Percentiles rank a stretch among this genome's conserved stretches.
Conservation (phyloP, 1,139 yeast species). For the Suhomyces bokatorum region DNA sequence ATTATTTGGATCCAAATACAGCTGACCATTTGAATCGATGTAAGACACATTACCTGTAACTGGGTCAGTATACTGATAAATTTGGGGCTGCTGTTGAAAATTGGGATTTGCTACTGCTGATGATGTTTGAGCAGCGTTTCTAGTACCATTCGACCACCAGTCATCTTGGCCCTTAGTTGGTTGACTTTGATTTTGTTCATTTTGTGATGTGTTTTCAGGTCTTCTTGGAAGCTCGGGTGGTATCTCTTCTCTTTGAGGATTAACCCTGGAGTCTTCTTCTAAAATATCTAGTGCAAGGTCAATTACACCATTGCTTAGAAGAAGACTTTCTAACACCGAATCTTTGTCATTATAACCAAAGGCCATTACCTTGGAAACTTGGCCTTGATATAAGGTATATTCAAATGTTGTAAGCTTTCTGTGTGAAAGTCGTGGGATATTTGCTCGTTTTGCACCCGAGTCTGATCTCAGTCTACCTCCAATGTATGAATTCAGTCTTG, state of each 20-base stretch:
- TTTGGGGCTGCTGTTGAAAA: conserved; percentile 35
- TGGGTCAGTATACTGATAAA: conserved; percentile 65
- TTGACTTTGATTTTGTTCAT: not conserved
- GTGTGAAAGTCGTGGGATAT: conserved; percentile 41
- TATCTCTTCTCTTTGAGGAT: conserved; percentile 37
- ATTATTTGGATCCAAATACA: conserved; percentile 56
- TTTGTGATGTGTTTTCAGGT: conserved; percentile 23
- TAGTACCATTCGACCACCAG: conserved; percentile 25
- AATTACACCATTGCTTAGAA: conserved; percentile 48
- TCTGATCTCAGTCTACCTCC: conserved; percentile 19
- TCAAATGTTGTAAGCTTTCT: conserved; percentile 47
- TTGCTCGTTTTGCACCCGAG: conserved; percentile 10
- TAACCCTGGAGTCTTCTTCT: conserved; percentile 39
- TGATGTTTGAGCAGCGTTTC: conserved; percentile 8
- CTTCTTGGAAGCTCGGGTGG: conserved; percentile 46
- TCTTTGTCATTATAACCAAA: conserved; percentile 53
- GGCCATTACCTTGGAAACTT: conserved; percentile 39
- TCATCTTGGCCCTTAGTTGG: conserved; percentile 18
- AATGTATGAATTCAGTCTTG: conserved; percentile 23
- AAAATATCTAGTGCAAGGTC: conserved; percentile 51
- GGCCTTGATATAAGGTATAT: conserved; percentile 39
- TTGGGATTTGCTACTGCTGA: not conserved
- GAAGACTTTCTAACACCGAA: conserved; percentile 50
- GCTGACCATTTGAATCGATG: conserved; percentile 60
- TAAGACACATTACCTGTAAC: conserved; percentile 60